Percentiles rank a stretch among this genome's conserved stretches.
Evolutionary conservation across 306 rosid genomes (phyloP).

Genomic region (Crotalaria pallida): DNA sequence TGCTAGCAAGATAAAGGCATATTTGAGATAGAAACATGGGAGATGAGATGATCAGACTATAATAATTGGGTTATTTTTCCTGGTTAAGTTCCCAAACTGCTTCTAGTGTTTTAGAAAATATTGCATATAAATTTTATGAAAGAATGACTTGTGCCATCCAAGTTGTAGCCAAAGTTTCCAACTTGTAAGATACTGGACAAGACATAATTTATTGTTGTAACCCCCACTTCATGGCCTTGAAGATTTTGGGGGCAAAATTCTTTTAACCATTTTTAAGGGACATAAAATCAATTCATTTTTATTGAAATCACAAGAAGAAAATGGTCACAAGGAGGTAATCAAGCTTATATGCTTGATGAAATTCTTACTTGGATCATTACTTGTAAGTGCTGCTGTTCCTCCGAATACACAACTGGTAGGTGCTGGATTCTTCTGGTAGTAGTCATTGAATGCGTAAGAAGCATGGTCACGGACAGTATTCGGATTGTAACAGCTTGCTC

Average conservation of each 20-base stretch:
- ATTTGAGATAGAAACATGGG: neutral
- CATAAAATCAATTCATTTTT: neutral
- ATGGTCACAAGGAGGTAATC: neutral
- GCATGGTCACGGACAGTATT: slow-evolving; percentile 72
- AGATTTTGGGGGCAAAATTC: neutral
- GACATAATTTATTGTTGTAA: neutral
- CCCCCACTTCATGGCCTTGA: too few relatives aligned
- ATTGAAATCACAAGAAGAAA: neutral
- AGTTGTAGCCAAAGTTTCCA: neutral
- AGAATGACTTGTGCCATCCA: neutral
- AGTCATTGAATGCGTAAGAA: slow-evolving; percentile 82
- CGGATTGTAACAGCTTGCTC: slow-evolving; percentile 74
- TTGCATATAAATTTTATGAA: neutral
- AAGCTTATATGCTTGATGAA: neutral
- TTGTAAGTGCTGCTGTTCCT: slow-evolving; percentile 62
- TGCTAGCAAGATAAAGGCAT: neutral
- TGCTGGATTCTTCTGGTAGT: slow-evolving; percentile 76
- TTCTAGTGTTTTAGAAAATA: neutral
- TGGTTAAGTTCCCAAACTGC: neutral
- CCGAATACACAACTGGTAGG: slow-evolving; percentile 83
- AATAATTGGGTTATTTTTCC: neutral
- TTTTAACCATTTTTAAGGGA: neutral
- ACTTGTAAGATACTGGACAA: neutral
- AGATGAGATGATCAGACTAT: neutral
- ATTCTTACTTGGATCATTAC: slow-evolving; percentile 85